These are phyloP conservation scores for Ajuga chamaepitys DNA, from an alignment of 257 asterid species.

Conservation along the genomic window DNA sequence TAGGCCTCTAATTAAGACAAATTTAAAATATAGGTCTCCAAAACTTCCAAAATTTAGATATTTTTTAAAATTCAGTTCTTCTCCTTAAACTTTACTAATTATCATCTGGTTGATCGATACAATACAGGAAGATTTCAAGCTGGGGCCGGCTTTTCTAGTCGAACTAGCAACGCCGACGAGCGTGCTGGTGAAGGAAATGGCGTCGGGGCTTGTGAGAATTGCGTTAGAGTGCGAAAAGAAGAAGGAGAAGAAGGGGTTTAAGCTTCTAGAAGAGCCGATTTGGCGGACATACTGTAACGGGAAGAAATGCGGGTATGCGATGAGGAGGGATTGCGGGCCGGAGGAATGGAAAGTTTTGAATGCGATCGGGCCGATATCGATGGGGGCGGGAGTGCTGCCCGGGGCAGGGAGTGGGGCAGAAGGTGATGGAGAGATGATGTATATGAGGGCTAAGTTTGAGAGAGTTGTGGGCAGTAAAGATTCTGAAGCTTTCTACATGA, in stretches of 20 bases:
- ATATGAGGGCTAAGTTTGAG: conserved; percentile 91
- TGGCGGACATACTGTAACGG: conserved; percentile 96
- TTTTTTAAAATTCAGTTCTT: too few species aligned
- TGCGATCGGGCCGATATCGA: conserved; percentile 70
- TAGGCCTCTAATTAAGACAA: too few species aligned
- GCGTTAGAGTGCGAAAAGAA: conserved; percentile 73
- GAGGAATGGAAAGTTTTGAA: conserved; percentile 81
- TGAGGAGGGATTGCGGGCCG: conserved; percentile 71
- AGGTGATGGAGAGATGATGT: conserved; percentile 72
- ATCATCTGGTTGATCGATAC: too few species aligned
- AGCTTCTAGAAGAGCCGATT: conserved; percentile 54
- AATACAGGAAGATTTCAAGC: conserved; percentile 55
- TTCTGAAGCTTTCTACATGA: conserved; percentile 95
- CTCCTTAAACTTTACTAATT: too few species aligned
- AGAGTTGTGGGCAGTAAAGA: conserved; percentile 90
- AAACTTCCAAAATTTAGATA: too few species aligned
- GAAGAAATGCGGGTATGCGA: conserved; percentile 76
- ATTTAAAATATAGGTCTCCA: too few species aligned
- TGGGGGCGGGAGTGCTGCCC: conserved; percentile 98
- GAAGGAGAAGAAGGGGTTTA: conserved; percentile 34
- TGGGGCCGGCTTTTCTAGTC: conserved; percentile 53
- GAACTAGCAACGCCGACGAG: conserved; percentile 75
- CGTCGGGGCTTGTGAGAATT: conserved; percentile 74
- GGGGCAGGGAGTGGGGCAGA: conserved; percentile 32
- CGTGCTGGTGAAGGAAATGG: conserved; percentile 75